Evolutionary conservation across 1,284 basidiomycete species (phyloP).

Genomic region (Ceratobasidium papillatum): DNA sequence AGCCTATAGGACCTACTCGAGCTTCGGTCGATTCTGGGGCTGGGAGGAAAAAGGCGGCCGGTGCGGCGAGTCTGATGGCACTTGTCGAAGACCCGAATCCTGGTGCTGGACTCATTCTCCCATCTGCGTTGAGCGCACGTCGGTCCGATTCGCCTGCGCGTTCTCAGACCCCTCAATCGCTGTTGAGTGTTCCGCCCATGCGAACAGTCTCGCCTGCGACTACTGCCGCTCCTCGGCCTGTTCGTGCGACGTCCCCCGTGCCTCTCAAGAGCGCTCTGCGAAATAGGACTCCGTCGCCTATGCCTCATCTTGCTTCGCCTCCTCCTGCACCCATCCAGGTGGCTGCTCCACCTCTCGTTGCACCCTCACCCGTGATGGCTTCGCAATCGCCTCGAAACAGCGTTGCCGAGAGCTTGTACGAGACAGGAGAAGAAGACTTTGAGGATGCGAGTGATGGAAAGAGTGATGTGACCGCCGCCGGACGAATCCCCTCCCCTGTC

Average conservation of each 20-base stretch:
- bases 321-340: not conserved
- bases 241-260: conserved; percentile 50
- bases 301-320: conserved; percentile 4
- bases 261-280: conserved; percentile 72
- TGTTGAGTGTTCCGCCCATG: conserved; percentile 39
- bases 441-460: conserved; percentile 49
- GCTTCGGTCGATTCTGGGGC: not conserved
- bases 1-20: not conserved
- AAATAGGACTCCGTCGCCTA: conserved; percentile 48
- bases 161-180: conserved; percentile 1
- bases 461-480: conserved; percentile 33
- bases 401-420: conserved; percentile 55
- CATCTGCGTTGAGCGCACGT: not conserved
- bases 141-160: not conserved
- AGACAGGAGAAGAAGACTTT: conserved; percentile 64
- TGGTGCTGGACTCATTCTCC: not conserved
- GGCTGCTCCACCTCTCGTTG: not conserved
- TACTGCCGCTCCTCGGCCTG: conserved; percentile 25
- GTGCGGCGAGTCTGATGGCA: conserved; percentile 21
- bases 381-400: conserved; percentile 36
- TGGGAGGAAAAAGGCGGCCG: not conserved
- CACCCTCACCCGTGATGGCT: conserved; percentile 39
- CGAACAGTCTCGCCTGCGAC: conserved; percentile 42
- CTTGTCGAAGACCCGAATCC: conserved; percentile 17
- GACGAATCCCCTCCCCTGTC: not conserved